Conservation (phyloP, 2,329 filamentous ascomycete species). For the Arthrinium puccinioides region DNA sequence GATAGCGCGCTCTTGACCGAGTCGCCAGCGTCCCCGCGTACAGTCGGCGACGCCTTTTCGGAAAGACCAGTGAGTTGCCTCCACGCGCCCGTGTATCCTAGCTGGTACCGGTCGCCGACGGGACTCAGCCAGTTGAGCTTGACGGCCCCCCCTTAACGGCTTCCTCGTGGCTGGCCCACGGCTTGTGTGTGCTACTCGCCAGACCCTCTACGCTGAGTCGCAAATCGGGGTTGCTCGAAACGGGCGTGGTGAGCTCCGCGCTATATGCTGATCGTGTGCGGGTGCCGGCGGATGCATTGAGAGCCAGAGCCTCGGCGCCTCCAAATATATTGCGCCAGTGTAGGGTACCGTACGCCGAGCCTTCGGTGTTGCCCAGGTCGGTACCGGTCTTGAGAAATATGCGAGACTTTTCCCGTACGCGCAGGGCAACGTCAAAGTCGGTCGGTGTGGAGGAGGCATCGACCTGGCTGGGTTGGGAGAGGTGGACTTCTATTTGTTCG, state of each 20-base stretch:
- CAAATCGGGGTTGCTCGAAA: conserved; percentile 77
- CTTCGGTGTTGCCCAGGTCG: conserved; percentile 88
- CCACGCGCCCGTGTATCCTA: conserved; percentile 79
- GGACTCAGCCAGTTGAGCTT: conserved; percentile 68
- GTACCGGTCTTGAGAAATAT: conserved; percentile 91
- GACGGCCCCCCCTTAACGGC: conserved; percentile 67
- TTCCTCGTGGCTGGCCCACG: conserved; percentile 93
- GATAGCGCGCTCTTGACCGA: conserved; percentile 81
- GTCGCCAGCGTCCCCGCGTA: conserved; percentile 82
- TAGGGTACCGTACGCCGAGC: conserved; percentile 83
- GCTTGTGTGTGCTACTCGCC: conserved; percentile 78
- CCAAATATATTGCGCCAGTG: conserved; percentile 90
- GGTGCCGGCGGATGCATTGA: conserved; percentile 84
- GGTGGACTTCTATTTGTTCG: conserved; percentile 70
- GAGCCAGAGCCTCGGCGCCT: conserved; percentile 80
- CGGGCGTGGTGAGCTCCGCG: conserved; percentile 73
- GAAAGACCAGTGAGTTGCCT: conserved; percentile 78
- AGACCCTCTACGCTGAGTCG: conserved; percentile 73
- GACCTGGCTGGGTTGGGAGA: conserved; percentile 66
- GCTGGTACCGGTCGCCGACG: conserved; percentile 62
- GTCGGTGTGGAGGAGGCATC: conserved; percentile 64
- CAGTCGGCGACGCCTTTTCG: conserved; percentile 68
- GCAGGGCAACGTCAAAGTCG: conserved; percentile 75
- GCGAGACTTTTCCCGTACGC: conserved; percentile 70
- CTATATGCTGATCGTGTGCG: conserved; percentile 89